A percentile compares a stretch with the other conserved stretches of the same genome.
These are phyloP conservation scores for Cucurbita moschata DNA, from an alignment of 306 rosid genomes.

Conservation along the genomic window DNA sequence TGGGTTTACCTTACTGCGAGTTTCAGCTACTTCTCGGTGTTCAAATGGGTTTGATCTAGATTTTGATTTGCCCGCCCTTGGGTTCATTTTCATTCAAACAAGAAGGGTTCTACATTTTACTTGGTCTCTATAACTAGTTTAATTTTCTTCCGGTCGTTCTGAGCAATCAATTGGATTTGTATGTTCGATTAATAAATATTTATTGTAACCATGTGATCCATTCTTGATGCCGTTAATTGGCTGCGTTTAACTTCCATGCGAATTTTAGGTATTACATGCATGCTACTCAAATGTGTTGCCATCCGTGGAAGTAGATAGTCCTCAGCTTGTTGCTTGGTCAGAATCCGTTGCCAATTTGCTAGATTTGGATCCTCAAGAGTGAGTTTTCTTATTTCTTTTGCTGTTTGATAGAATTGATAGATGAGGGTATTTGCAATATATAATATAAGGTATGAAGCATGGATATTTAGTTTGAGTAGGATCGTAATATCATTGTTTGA, in stretches of 20 bases:
- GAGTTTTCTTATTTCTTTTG: slow-evolving; percentile 17
- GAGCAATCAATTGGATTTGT: background rate
- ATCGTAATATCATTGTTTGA: background rate
- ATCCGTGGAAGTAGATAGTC: slow-evolving; percentile 55
- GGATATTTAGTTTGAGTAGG: background rate
- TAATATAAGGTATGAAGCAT: background rate
- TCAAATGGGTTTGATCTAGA: background rate
- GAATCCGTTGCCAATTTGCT: slow-evolving; percentile 55
- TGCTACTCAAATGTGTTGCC: slow-evolving; percentile 71
- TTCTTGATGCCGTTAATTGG: background rate
- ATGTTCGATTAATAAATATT: background rate
- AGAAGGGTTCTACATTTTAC: background rate
- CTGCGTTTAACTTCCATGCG: background rate
- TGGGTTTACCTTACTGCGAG: background rate
- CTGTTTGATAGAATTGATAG: background rate
- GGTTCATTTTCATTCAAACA: background rate
- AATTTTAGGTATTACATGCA: slow-evolving; percentile 72
- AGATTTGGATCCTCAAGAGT: slow-evolving; percentile 77
- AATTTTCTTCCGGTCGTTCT: background rate
- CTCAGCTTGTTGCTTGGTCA: slow-evolving; percentile 86
- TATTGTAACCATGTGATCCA: background rate
- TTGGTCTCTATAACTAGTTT: background rate
- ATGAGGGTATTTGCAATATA: background rate
- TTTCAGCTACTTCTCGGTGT: background rate
- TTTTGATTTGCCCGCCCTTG: background rate